Percentiles rank a stretch among this genome's conserved stretches.
Evolutionary conservation across 768 basidiomycete species (phyloP).

Genomic region (Lactarius sp.): DNA sequence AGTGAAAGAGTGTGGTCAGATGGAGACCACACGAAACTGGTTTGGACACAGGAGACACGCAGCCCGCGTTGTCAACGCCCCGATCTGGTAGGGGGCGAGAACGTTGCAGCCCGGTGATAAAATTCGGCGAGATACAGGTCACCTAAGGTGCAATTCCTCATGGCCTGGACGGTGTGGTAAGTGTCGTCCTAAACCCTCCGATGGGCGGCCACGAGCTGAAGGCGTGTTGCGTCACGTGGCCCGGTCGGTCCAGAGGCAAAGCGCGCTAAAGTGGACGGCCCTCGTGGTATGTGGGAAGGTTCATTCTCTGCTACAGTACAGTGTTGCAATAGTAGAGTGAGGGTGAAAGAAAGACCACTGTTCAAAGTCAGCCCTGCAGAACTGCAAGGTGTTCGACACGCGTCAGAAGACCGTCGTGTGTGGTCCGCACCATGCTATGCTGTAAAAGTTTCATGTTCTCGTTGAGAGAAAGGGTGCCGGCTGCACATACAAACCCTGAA

Average conservation of each 20-base stretch:
- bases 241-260: background rate
- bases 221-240: constrained; percentile 24
- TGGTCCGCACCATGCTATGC: constrained; percentile 7
- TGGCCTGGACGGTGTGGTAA: constrained; percentile 13
- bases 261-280: background rate
- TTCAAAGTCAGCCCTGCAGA: background rate
- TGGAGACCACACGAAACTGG: constrained; percentile 14
- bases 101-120: constrained; percentile 14
- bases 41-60: constrained; percentile 18
- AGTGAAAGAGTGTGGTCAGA: constrained; percentile 20
- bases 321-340: background rate
- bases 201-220: constrained; percentile 12
- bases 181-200: constrained; percentile 16
- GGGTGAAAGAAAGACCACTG: background rate
- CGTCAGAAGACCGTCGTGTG: background rate
- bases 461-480: background rate
- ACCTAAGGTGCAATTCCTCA: constrained; percentile 8
- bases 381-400: background rate
- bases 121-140: constrained; percentile 8
- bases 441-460: constrained; percentile 18
- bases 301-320: background rate
- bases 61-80: constrained; percentile 16
- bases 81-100: constrained; percentile 20
- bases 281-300: background rate
- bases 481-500: constrained; percentile 1